Percentiles rank a stretch among this genome's conserved stretches.
phyloP scores from a whole-genome alignment of 306 rosid species.

The Rosa rugosa region DNA sequence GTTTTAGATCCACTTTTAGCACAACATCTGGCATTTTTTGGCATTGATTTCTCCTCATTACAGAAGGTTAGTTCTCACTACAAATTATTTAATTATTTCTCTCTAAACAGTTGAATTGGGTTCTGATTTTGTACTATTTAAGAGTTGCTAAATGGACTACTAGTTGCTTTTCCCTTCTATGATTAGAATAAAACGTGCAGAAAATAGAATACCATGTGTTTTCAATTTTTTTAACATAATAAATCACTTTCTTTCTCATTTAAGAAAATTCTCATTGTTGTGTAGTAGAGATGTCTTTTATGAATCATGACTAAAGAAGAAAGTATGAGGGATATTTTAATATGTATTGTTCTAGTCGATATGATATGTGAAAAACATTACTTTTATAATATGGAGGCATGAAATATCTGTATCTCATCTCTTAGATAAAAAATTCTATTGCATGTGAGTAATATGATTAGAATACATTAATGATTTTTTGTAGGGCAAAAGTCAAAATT shows the following conservation, averaged over 20 bases:
- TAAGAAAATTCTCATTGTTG: neutral
- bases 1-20: constrained; percentile 87
- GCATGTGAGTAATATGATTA: neutral
- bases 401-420: neutral
- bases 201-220: neutral
- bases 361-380: neutral
- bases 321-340: neutral
- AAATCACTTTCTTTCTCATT: neutral
- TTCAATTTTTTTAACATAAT: neutral
- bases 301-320: neutral
- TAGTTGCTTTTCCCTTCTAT: neutral
- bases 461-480: neutral
- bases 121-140: neutral
- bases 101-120: neutral
- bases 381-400: neutral
- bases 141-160: neutral
- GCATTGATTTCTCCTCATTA: constrained; percentile 86
- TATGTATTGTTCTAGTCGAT: neutral
- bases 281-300: neutral
- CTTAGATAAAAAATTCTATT: neutral
- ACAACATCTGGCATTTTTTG: constrained; percentile 90
- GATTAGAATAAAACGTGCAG: neutral
- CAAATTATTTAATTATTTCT: constrained; percentile 4
- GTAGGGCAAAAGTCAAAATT: neutral
- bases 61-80: constrained; percentile 62